Percentiles rank a stretch among this genome's conserved stretches.
These are phyloP conservation scores for Curvularia sp. DNA, from an alignment of 2,329 filamentous ascomycete species.

Conservation along the genomic window DNA sequence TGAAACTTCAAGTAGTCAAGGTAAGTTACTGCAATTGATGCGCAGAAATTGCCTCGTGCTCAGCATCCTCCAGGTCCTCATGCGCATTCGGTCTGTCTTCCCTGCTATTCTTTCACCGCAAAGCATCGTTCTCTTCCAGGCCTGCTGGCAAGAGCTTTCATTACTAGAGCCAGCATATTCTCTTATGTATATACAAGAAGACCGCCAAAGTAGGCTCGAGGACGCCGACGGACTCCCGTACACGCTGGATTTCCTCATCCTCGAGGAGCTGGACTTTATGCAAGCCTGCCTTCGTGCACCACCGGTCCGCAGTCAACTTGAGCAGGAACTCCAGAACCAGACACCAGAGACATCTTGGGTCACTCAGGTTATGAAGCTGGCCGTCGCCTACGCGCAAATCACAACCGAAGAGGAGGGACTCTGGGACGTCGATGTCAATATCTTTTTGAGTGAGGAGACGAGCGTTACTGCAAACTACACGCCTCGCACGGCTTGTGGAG, in stretches of 20 bases:
- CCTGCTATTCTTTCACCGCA: constrained; percentile 81
- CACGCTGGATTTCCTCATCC: constrained; percentile 88
- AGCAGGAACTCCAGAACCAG: constrained; percentile 71
- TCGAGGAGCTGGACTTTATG: constrained; percentile 94
- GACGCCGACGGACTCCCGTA: constrained; percentile 92
- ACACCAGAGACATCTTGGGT: constrained; percentile 73
- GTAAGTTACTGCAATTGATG: constrained; percentile 46
- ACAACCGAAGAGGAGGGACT: constrained; percentile 90
- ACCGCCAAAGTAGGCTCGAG: constrained; percentile 85
- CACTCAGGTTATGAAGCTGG: constrained; percentile 83
- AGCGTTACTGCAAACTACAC: constrained; percentile 97
- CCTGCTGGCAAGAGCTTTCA: constrained; percentile 87
- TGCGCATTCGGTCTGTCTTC: constrained; percentile 87
- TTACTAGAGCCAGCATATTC: constrained; percentile 76
- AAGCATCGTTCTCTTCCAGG: constrained; percentile 81
- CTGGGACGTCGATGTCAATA: constrained; percentile 95
- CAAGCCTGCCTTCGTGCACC: constrained; percentile 88
- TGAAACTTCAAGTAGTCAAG: constrained; percentile 93
- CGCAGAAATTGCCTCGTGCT: constrained; percentile 4
- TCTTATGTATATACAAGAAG: constrained; percentile 83
- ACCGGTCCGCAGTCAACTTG: constrained; percentile 87
- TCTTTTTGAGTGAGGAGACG: constrained; percentile 94
- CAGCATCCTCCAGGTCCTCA: constrained; percentile 66
- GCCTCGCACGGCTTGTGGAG: constrained; percentile 87
- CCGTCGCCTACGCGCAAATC: constrained; percentile 86